Base-by-base conservation (phyloP, 805 yeast species). In the Cyberlindnera nakhonratchasimensis region DNA sequence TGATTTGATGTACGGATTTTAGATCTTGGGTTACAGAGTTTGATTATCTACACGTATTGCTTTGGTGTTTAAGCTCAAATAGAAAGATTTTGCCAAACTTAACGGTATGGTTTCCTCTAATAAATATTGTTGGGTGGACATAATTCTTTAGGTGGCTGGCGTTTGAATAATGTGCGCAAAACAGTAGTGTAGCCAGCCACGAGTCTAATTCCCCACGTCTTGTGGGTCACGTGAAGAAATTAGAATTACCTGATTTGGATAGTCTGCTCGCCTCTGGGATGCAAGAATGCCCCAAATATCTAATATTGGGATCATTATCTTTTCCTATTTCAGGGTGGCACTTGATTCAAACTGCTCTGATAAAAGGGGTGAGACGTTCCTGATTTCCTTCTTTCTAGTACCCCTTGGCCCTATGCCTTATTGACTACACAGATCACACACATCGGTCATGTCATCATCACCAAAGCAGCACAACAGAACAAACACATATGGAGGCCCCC, bases 401-500 rank as follows among this genome's bases (percentile, higher is more conserved):
- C 9, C n/a, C 11, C 10, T 12, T 13, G 4, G 64, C 7, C 56
- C 62, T 14, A 16, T 17, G 16, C 16, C 60, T 23, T 16, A 13
- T 14, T 21, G 17, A 37, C 24, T 24, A 34, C 37, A 19, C 36
- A 18, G 19, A 18, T 22, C 33, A 22, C 33, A 21, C 13, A 31
- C 23, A 25, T 18, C n/a, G n/a, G n/a, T n/a, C n/a, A n/a, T n/a
- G n/a, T n/a, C n/a, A 16, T 22, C 30, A 30, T 20, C 46, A n/a
- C 25, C 34, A 7, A 45, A 64, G 46, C 55, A 65, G 22, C 67
- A 64, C 49, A 61, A 43, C 17, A 48, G 61, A 46, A 51, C 71
- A 1, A 47, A 56, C 7, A 66, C 72, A 0, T 67, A 65, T 40
- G 60, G 58, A 19, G 73, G 73, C 5, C 52, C 63, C 2, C 72